These are phyloP conservation scores for Volvariella volvacea DNA, from an alignment of 1,284 basidiomycete genomes.

Conservation along the genomic window DNA sequence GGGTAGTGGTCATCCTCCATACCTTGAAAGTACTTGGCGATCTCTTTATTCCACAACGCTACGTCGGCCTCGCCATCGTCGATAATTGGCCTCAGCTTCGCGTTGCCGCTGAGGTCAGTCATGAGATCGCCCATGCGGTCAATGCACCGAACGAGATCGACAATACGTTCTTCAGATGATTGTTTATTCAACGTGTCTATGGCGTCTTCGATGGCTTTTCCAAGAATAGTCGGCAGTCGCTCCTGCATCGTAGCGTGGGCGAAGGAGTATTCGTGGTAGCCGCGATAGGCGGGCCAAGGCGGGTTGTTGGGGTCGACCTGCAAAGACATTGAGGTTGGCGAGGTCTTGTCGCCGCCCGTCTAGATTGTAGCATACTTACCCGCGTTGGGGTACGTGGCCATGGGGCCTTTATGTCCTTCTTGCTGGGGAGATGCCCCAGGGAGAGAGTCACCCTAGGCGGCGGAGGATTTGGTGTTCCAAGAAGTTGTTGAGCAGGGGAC, in stretches of 20 bases:
- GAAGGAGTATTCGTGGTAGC: conserved; percentile 95
- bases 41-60: conserved; percentile 96
- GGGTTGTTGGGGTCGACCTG: conserved; percentile 90
- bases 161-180: conserved; percentile 77
- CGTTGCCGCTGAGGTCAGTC: conserved; percentile 74
- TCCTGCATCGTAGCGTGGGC: conserved; percentile 93
- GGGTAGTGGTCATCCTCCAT: conserved; percentile 11
- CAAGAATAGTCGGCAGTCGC: conserved; percentile 90
- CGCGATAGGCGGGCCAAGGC: conserved; percentile 93
- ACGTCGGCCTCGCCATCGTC: conserved; percentile 95
- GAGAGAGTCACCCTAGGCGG: conserved; percentile 57
- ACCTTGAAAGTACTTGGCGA: conserved; percentile 91
- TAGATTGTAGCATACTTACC: conserved; percentile 27
- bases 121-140: conserved; percentile 83
- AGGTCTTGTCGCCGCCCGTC: neutral
- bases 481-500: neutral
- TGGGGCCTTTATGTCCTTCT: conserved; percentile 59
- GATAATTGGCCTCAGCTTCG: conserved; percentile 78
- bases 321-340: neutral
- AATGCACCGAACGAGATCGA: conserved; percentile 85
- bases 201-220: conserved; percentile 93
- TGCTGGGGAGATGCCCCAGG: conserved; percentile 65
- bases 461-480: conserved; percentile 16
- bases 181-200: conserved; percentile 87
- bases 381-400: conserved; percentile 71